Base-by-base conservation (phyloP, 2,329 filamentous ascomycete species). In the Akanthomyces uredinophilus region DNA sequence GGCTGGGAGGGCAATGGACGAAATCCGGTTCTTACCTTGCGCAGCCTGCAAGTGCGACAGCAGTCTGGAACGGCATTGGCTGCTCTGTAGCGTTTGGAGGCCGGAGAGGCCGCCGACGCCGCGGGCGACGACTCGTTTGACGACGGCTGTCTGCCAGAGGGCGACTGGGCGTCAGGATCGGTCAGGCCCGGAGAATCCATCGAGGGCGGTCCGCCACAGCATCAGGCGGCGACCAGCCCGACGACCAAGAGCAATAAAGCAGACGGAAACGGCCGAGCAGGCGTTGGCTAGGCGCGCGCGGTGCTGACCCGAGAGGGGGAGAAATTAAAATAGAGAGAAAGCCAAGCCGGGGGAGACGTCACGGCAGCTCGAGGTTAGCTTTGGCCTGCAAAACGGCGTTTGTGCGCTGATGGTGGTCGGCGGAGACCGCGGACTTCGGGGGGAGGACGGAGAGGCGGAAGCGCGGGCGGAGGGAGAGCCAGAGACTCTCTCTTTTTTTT, bases 41-140 rank as follows among this genome's bases (percentile, higher is more conserved):
- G 71, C 47, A 77, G 64, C 20, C 74, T 68, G 64, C 74, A 77
- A 24, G 73, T 77, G 62, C 72, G 73, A 66, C 74, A 77, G 63
- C 73, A 74, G 44, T 74, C 71, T 49, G 66, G 63, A 41, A 67
- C 39, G 41, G 65, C 60, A 24, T 70, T 63, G 20, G 70, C 68
- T 2, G 68, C 70, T 18, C 73, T 71, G 54, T 73, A 71, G 27
- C 73, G 71, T 62, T 75, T 75, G n/a, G 65, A 63, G 32, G 69
- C 64, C 32, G 69, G 65, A 16, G 67, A 66, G 44, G 60, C 39
- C 14, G 66, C 66, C 35, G 65, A 61, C 2, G 49, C 16, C 6
- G 64, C 62, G 24, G 67, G 43, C 27, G 55, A 50, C n/a, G 63
- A 57, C 24, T 57, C 61, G 46, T 24, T 50, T 60, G 52, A 66